Percentiles rank a stretch among this genome's conserved stretches.
phyloP scores from a whole-genome alignment of 768 basidiomycete genomes.

The Boletales sp. region DNA sequence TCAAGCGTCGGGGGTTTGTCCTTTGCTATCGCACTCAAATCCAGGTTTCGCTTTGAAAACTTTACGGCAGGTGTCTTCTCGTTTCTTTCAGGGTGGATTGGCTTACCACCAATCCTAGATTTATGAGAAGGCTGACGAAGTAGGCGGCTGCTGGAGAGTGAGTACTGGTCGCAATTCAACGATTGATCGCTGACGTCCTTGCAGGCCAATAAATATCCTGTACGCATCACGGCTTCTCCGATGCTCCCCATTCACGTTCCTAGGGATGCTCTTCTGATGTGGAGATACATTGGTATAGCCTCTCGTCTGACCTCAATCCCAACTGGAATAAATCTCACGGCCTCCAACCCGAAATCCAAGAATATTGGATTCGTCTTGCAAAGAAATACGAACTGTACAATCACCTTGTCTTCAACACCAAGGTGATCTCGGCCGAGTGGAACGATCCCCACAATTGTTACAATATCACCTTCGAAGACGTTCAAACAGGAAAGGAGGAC shows the following conservation, averaged over 20 bases:
- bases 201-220: slow-evolving; percentile 31
- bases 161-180: slow-evolving; percentile 14
- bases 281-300: slow-evolving; percentile 40
- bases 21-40: slow-evolving; percentile 41
- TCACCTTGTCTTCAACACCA: slow-evolving; percentile 41
- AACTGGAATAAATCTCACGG: slow-evolving; percentile 44
- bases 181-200: not conserved
- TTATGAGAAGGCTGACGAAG: slow-evolving; percentile 41
- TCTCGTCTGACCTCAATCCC: slow-evolving; percentile 46
- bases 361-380: slow-evolving; percentile 41
- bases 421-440: slow-evolving; percentile 47
- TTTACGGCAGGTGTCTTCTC: slow-evolving; percentile 35
- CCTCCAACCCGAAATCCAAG: slow-evolving; percentile 39
- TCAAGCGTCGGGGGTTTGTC: slow-evolving; percentile 40
- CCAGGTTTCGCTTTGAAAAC: slow-evolving; percentile 34
- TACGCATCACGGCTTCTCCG: slow-evolving; percentile 1
- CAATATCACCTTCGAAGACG: slow-evolving; percentile 31
- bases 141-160: slow-evolving; percentile 55
- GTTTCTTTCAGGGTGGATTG: not conserved
- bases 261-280: slow-evolving; percentile 47
- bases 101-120: slow-evolving; percentile 27
- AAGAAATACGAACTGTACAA: slow-evolving; percentile 41
- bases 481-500: slow-evolving; percentile 28
- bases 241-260: not conserved
- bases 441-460: slow-evolving; percentile 34